Conservation (phyloP, 75 land plant species). For the Chamaecyparis obtusa region DNA sequence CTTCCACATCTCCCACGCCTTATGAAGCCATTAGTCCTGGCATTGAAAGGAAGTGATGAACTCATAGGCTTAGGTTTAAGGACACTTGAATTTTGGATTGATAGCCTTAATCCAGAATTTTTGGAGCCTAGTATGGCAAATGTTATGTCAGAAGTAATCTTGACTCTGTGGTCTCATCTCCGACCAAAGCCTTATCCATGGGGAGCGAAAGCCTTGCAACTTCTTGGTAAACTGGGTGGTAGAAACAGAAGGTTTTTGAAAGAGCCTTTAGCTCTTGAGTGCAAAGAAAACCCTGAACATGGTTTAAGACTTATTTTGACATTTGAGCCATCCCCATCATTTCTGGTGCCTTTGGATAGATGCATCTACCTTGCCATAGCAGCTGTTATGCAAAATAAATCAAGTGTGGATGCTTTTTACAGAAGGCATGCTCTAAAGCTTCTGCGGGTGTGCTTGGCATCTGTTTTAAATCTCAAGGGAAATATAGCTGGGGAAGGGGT, state of each 20-base stretch:
- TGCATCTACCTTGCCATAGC: conserved; percentile 88
- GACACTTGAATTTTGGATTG: conserved; percentile 98
- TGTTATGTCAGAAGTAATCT: conserved; percentile 89
- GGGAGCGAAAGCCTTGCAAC: conserved; percentile 90
- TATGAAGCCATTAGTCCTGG: conserved; percentile 95
- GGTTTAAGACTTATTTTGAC: conserved; percentile 94
- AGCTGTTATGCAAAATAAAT: conserved; percentile 68
- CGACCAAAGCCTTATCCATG: conserved; percentile 91
- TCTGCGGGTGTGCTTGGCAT: conserved; percentile 83
- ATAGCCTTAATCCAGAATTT: conserved; percentile 98
- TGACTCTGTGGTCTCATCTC: conserved; percentile 95
- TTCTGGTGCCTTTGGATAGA: conserved; percentile 95
- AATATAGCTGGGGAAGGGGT: conserved; percentile 74
- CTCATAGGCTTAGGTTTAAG: conserved; percentile 81
- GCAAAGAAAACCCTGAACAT: conserved; percentile 99
- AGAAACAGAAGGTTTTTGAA: conserved; percentile 93
- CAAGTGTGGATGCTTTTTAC: conserved; percentile 75
- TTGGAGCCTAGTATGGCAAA: conserved; percentile 99
- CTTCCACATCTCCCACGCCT: conserved; percentile 91
- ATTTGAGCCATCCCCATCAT: conserved; percentile 96
- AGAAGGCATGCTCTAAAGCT: conserved; percentile 92
- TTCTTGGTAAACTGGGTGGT: conserved; percentile 96
- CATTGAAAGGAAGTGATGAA: conserved; percentile 96
- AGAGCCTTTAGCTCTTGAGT: conserved; percentile 94
- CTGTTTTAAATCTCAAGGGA: conserved; percentile 88